Evolutionary conservation across 1,284 basidiomycete species (phyloP).

Genomic region (Pseudozyma thailandica): DNA sequence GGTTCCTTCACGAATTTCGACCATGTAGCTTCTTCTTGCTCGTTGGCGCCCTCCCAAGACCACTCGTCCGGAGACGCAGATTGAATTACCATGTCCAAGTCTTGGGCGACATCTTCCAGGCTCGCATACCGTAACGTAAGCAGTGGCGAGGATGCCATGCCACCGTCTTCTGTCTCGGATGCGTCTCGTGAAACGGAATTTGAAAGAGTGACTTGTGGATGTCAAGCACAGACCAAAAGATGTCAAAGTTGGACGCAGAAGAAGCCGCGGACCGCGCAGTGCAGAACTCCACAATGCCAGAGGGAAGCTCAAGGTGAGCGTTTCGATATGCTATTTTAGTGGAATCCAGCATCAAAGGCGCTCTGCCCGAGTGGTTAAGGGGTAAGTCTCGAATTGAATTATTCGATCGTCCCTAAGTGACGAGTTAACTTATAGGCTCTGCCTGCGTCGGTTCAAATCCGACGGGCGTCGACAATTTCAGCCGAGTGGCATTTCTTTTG

Average conservation of each 20-base stretch:
- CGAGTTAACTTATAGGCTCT: conserved; percentile 43
- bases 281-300: neutral
- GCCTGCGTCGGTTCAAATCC: conserved; percentile 51
- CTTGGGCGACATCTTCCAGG: conserved; percentile 38
- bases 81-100: conserved; percentile 45
- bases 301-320: neutral
- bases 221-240: neutral
- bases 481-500: conserved; percentile 9
- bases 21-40: conserved; percentile 5
- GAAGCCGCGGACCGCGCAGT: conserved; percentile 5
- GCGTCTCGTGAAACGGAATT: too few relatives aligned
- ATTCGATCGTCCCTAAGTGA: conserved; percentile 19
- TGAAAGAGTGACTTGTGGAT: too few relatives aligned
- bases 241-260: too few relatives aligned
- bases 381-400: conserved; percentile 39
- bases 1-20: conserved; percentile 13
- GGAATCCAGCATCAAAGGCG: conserved; percentile 2
- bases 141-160: conserved; percentile 21
- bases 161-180: neutral
- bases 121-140: conserved; percentile 21
- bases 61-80: conserved; percentile 26
- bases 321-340: neutral
- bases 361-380: conserved; percentile 52
- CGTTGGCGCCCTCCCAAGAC: conserved; percentile 25
- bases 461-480: conserved; percentile 32